phyloP scores from a whole-genome alignment of 768 basidiomycete genomes.

The Tricholoma saponaceum region DNA sequence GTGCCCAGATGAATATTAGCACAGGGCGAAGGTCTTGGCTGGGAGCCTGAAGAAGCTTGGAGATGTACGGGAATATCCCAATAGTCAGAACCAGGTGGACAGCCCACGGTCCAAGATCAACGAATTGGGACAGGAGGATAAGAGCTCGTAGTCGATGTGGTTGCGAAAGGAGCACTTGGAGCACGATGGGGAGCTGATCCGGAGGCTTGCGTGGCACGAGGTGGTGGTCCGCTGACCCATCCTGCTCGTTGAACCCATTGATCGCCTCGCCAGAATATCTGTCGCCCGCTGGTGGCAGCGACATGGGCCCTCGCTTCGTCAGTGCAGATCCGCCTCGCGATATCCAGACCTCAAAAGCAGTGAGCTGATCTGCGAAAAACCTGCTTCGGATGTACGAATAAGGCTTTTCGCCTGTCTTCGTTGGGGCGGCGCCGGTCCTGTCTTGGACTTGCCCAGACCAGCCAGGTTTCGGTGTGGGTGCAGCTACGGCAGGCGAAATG shows the following conservation, averaged over 20 bases:
- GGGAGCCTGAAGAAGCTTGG: constrained; percentile 91
- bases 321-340: constrained; percentile 86
- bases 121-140: constrained; percentile 93
- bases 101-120: constrained; percentile 98
- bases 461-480: constrained; percentile 32
- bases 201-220: constrained; percentile 89
- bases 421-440: constrained; percentile 10
- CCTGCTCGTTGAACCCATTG: constrained; percentile 8
- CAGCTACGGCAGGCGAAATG: constrained; percentile 13
- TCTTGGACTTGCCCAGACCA: constrained; percentile 33
- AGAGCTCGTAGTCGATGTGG: constrained; percentile 93
- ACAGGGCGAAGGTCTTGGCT: constrained; percentile 95
- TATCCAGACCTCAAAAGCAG: constrained; percentile 98
- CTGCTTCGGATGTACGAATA: constrained; percentile 80
- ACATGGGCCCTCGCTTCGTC: constrained; percentile 71
- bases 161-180: constrained; percentile 95
- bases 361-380: constrained; percentile 95
- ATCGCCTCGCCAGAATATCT: constrained; percentile 17
- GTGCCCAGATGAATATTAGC: constrained; percentile 97
- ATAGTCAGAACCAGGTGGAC: constrained; percentile 94
- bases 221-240: constrained; percentile 31
- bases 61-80: constrained; percentile 98
- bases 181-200: constrained; percentile 94
- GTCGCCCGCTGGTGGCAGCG: constrained; percentile 51
- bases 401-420: constrained; percentile 36